Evolutionary conservation across 1,139 yeast genomes (phyloP).

Genomic region (Saccharomyces hybrid): DNA sequence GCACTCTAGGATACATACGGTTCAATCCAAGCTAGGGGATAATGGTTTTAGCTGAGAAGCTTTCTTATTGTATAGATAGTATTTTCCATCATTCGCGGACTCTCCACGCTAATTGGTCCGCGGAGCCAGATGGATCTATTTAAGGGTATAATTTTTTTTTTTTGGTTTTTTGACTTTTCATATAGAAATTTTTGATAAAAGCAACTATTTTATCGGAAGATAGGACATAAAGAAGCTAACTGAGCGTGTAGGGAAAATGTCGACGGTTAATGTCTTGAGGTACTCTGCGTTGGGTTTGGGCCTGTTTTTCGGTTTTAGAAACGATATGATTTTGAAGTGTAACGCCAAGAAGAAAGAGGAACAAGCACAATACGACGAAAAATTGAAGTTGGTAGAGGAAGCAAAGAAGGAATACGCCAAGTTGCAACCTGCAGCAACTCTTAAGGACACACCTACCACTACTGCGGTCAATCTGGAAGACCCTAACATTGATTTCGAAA

Average conservation of each 20-base stretch:
- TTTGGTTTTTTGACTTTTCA: not conserved
- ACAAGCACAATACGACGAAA: conserved; percentile 51
- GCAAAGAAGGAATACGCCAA: conserved; percentile 86
- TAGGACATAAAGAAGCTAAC: not conserved
- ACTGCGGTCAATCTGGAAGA: conserved; percentile 64
- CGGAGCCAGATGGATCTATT: not conserved
- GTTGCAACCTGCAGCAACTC: conserved; percentile 36
- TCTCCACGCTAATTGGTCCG: conserved; percentile 1
- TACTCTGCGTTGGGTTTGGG: conserved; percentile 91
- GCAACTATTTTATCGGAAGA: not conserved
- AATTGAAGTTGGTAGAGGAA: conserved; percentile 70
- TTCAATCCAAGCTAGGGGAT: conserved; percentile 55
- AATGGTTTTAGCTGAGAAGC: conserved; percentile 41
- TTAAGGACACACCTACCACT: conserved; percentile 24
- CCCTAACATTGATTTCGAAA: conserved; percentile 79
- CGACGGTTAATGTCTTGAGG: conserved; percentile 63
- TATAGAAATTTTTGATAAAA: not conserved
- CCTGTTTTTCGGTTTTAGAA: conserved; percentile 79
- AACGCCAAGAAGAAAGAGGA: conserved; percentile 53
- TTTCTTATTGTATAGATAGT: not conserved
- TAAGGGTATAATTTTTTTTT: not conserved
- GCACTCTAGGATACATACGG: conserved; percentile 40
- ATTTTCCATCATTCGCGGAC: not conserved
- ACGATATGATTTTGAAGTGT: conserved; percentile 61
- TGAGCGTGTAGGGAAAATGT: conserved; percentile 28